Evolutionary conservation across 2,329 filamentous ascomycete species (phyloP).

Genomic region (Cladosporium oxysporum): DNA sequence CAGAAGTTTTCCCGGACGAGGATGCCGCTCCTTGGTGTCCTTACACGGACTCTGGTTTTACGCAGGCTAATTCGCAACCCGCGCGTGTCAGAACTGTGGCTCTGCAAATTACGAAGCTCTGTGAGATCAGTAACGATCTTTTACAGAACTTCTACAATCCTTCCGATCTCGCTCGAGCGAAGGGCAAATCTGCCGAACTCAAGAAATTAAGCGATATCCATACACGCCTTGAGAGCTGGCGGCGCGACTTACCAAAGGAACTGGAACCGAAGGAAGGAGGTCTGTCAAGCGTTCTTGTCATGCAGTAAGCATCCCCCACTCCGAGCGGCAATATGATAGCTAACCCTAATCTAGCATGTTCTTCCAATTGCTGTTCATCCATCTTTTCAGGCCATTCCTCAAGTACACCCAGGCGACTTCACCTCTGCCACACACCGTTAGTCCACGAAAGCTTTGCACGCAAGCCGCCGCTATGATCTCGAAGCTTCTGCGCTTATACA

Average conservation of each 20-base stretch:
- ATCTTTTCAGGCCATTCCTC: conserved; percentile 91
- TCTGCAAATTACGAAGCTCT: conserved; percentile 77
- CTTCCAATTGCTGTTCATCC: conserved; percentile 91
- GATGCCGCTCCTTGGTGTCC: conserved; percentile 85
- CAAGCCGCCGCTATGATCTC: conserved; percentile 87
- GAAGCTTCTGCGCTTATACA: conserved; percentile 92
- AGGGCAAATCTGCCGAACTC: conserved; percentile 78
- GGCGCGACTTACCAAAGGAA: conserved; percentile 77
- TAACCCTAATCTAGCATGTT: conserved; percentile 72
- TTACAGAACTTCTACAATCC: conserved; percentile 91
- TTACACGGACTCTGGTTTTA: conserved; percentile 81
- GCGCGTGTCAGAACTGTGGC: conserved; percentile 80
- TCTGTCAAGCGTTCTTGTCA: conserved; percentile 75
- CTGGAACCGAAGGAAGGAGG: conserved; percentile 88
- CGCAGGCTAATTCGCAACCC: conserved; percentile 72
- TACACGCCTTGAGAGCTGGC: conserved; percentile 86
- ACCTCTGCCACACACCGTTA: conserved; percentile 82
- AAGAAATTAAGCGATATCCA: conserved; percentile 93
- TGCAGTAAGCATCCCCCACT: conserved; percentile 70
- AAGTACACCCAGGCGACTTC: conserved; percentile 83
- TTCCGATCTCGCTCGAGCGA: conserved; percentile 58
- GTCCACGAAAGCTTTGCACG: conserved; percentile 85
- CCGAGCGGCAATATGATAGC: conserved; percentile 13
- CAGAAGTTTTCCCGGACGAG: conserved; percentile 86
- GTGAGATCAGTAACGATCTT: conserved; percentile 91